Evolutionary conservation across 2,329 filamentous ascomycete species (phyloP), one percentile per base, ranked within the genome.

Genomic region (Curvularia sp.): DNA sequence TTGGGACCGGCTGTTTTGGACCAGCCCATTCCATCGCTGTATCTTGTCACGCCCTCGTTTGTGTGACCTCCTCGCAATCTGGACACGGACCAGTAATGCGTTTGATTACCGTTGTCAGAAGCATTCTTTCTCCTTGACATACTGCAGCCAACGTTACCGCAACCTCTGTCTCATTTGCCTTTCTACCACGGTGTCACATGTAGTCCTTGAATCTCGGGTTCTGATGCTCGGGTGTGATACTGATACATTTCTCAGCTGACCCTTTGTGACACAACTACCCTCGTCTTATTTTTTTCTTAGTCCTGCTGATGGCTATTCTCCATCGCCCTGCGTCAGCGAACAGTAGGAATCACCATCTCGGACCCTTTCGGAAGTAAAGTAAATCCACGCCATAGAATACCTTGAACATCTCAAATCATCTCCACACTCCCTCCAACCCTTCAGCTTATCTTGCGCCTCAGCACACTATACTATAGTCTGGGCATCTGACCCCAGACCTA

Each of bases 1-100:
- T 13, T 49, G 36, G 21, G 21, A 28, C 53, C 46, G 25, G 28
- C 36, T 42, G 28, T 50, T 55, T 23, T 43, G 41, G 41, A 8
- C 21, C 47, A n/a, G 27, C 30, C n/a, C n/a, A n/a, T n/a, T n/a
- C n/a, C n/a, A n/a, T n/a, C n/a, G n/a, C n/a, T n/a, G n/a, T n/a
- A 18, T 42, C 15, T 18, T 15, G 32, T 15, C 32, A 34, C 5
- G 12, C 10, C 13, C 10, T n/a, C 12, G 32, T 34, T 34, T 15
- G 32, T 34, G 13, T 12, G 5, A 34, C 13, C 5, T 15, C 32
- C 32, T 34, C 32, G 32, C 12, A 34, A 34, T 34, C 13, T 34
- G 32, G 32, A 34, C 3, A 15, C 25, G 25, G 25, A 3, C 32
- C 32, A 34, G 32, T 15, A 34, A 34, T 5, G 32, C 5, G 12